A percentile compares a stretch with the other conserved stretches of the same genome.
Evolutionary conservation across 305 asterid genomes (phyloP).

Genomic region (Lippia alba): DNA sequence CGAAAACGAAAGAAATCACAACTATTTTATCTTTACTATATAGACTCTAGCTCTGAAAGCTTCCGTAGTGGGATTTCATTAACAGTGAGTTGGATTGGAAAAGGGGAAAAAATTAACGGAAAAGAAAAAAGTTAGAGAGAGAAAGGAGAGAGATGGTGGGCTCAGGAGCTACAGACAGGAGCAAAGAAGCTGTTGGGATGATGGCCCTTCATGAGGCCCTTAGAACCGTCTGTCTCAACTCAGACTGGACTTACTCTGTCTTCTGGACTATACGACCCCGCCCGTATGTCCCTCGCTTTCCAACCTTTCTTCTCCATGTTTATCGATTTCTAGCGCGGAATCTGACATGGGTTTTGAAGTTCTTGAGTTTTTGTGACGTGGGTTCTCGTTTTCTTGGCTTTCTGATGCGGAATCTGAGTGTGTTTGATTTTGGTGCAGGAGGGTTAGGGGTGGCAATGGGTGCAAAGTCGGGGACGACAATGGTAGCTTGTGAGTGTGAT

Average conservation of each 20-base stretch:
- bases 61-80: neutral
- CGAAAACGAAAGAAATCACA: constrained; percentile 8
- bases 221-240: constrained; percentile 88
- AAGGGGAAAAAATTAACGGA: constrained; percentile 16
- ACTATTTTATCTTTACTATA: constrained; percentile 23
- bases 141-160: constrained; percentile 76
- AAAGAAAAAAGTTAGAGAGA: constrained; percentile 35
- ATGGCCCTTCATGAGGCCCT: constrained; percentile 99
- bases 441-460: constrained; percentile 95
- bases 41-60: constrained; percentile 23
- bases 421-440: constrained; percentile 56
- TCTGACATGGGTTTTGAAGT: constrained; percentile 18
- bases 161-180: constrained; percentile 89
- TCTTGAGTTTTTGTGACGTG: neutral
- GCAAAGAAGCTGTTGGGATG: constrained; percentile 99
- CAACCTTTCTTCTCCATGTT: constrained; percentile 1
- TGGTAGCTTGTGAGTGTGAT: constrained; percentile 91
- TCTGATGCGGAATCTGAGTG: constrained; percentile 18
- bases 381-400: constrained; percentile 30
- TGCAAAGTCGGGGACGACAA: constrained; percentile 98
- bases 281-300: constrained; percentile 60
- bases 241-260: constrained; percentile 99
- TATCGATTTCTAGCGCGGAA: constrained; percentile 2
- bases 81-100: neutral
- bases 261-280: constrained; percentile 99